Conservation (phyloP, 495 filamentous ascomycete species). For the Podospora pseudoanserina region DNA sequence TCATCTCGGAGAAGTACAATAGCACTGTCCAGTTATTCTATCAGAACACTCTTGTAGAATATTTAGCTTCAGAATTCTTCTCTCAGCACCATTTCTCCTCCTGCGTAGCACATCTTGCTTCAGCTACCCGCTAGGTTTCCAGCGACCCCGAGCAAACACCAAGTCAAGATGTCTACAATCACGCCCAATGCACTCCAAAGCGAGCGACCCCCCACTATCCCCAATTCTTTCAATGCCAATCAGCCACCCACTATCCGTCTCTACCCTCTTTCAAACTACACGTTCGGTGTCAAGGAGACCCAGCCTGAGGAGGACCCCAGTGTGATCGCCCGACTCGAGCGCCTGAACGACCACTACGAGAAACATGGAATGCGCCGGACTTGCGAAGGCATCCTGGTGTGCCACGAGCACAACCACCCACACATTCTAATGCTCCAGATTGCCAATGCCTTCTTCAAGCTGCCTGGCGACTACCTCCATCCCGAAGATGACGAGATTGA, state of each 20-base stretch:
- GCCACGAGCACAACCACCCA: slow-evolving; percentile 97
- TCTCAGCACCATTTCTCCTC: background rate
- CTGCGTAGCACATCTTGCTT: background rate
- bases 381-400: slow-evolving; percentile 93
- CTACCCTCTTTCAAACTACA: slow-evolving; percentile 96
- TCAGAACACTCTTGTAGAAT: background rate
- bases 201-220: slow-evolving; percentile 70
- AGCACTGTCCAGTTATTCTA: background rate
- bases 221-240: slow-evolving; percentile 78
- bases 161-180: slow-evolving; percentile 67
- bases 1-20: background rate
- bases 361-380: slow-evolving; percentile 93
- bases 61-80: background rate
- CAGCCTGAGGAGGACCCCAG: slow-evolving; percentile 98
- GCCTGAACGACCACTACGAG: slow-evolving; percentile 90
- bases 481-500: slow-evolving; percentile 85
- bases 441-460: slow-evolving; percentile 98
- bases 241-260: slow-evolving; percentile 89
- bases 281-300: slow-evolving; percentile 95
- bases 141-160: background rate
- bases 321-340: slow-evolving; percentile 84
- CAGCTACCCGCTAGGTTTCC: background rate
- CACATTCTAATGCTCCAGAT: slow-evolving; percentile 99
- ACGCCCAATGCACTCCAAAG: slow-evolving; percentile 66
- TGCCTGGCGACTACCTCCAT: slow-evolving; percentile 94